Evolutionary conservation across 2,329 filamentous ascomycete genomes (phyloP).

Genomic region (Aspergillus uvarum): DNA sequence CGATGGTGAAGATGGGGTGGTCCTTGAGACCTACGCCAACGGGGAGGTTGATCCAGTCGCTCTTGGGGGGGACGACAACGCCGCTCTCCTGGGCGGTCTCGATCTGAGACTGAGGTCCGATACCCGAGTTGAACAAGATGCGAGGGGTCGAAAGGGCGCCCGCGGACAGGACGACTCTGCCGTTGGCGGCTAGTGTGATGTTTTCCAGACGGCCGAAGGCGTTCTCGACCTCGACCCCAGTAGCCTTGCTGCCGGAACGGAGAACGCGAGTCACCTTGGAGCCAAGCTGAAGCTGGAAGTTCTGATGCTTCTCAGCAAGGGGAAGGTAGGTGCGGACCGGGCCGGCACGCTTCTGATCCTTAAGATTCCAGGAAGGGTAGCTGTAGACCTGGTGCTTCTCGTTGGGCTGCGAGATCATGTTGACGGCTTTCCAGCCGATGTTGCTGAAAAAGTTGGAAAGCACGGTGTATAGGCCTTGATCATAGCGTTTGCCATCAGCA

Average conservation of each 20-base stretch:
- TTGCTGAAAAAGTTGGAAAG: constrained; percentile 59
- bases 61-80: constrained; percentile 42
- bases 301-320: constrained; percentile 56
- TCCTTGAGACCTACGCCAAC: constrained; percentile 54
- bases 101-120: constrained; percentile 58
- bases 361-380: constrained; percentile 67
- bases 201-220: constrained; percentile 52
- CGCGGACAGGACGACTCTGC: constrained; percentile 67
- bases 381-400: constrained; percentile 66
- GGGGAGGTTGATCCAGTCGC: constrained; percentile 53
- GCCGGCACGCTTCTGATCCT: constrained; percentile 65
- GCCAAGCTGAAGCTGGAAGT: constrained; percentile 67
- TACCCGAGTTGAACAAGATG: constrained; percentile 62
- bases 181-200: constrained; percentile 56
- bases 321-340: constrained; percentile 71
- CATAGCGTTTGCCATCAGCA: constrained; percentile 64
- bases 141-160: constrained; percentile 70
- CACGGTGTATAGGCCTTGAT: constrained; percentile 65
- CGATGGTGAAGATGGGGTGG: constrained; percentile 25
- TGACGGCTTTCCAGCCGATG: constrained; percentile 63
- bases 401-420: constrained; percentile 59
- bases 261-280: constrained; percentile 68
- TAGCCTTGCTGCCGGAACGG: constrained; percentile 61
- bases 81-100: constrained; percentile 46
- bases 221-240: constrained; percentile 46